These are phyloP conservation scores for Sugiyamaella grinbergsii DNA, from an alignment of 1,139 yeast species.

Conservation along the genomic window DNA sequence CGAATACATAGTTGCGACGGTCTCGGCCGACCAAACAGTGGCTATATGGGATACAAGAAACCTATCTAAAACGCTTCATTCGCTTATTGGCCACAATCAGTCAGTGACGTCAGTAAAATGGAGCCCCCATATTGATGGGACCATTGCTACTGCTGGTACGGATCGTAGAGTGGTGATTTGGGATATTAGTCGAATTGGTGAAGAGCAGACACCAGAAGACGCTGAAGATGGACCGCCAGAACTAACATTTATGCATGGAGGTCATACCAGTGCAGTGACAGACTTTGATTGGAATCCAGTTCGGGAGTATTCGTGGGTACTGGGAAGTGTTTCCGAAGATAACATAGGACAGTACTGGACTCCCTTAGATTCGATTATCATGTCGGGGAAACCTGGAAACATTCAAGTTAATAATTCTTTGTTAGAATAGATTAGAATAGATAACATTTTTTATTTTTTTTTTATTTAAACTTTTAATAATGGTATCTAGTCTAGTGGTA, in stretches of 20 bases:
- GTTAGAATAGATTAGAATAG: conserved; percentile 10
- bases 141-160: conserved; percentile 71
- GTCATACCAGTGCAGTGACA: conserved; percentile 85
- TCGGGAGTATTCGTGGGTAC: conserved; percentile 61
- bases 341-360: conserved; percentile 83
- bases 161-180: conserved; percentile 77
- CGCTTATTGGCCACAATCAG: conserved; percentile 55
- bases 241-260: conserved; percentile 62
- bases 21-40: conserved; percentile 61
- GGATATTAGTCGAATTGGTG: conserved; percentile 56
- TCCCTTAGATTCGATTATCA: conserved; percentile 22
- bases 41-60: conserved; percentile 71
- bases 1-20: conserved; percentile 63
- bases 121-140: conserved; percentile 63
- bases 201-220: conserved; percentile 46
- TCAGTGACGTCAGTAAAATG: conserved; percentile 74
- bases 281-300: conserved; percentile 80
- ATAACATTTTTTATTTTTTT: neutral
- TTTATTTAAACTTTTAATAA: neutral
- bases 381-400: conserved; percentile 8
- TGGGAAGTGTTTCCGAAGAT: conserved; percentile 84
- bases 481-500: too few species aligned
- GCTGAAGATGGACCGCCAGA: conserved; percentile 51
- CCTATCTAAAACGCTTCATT: conserved; percentile 40
- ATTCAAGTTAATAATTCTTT: conserved; percentile 3